Percentiles rank a stretch among this genome's conserved stretches.
phyloP scores from a whole-genome alignment of 2,329 filamentous ascomycete genomes.

The Penicillium brasilianum region DNA sequence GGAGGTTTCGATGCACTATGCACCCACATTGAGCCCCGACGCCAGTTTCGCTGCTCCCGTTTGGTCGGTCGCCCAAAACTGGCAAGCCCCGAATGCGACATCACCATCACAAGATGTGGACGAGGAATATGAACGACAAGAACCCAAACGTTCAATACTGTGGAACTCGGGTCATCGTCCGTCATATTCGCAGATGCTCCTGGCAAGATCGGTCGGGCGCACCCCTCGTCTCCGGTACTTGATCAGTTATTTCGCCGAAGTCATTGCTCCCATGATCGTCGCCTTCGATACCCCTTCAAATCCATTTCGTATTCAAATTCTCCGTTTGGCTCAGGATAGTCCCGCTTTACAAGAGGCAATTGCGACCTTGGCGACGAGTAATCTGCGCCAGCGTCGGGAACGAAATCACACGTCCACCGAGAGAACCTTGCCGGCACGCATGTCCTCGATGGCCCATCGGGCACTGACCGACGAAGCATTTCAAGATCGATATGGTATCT shows the following conservation, averaged over 20 bases:
- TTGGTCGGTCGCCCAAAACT: slow-evolving; percentile 23
- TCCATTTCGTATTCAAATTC: slow-evolving; percentile 82
- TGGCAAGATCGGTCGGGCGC: slow-evolving; percentile 59
- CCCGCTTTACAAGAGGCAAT: slow-evolving; percentile 90
- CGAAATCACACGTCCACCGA: slow-evolving; percentile 60
- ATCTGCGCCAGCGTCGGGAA: slow-evolving; percentile 78
- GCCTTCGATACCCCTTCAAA: slow-evolving; percentile 86
- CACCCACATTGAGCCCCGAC: slow-evolving; percentile 21
- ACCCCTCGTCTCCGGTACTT: slow-evolving; percentile 83
- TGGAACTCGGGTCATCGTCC: slow-evolving; percentile 35
- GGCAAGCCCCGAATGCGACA: slow-evolving; percentile 12
- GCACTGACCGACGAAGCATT: slow-evolving; percentile 47
- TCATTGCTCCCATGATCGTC: slow-evolving; percentile 89
- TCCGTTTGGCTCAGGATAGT: slow-evolving; percentile 76
- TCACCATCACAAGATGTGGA: slow-evolving; percentile 24
- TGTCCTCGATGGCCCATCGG: slow-evolving; percentile 53
- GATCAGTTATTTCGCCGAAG: slow-evolving; percentile 91
- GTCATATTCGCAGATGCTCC: slow-evolving; percentile 44
- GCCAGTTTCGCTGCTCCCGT: slow-evolving; percentile 17
- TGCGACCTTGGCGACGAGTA: slow-evolving; percentile 85
- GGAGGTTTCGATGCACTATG: slow-evolving; percentile 23
- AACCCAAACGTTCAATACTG: slow-evolving; percentile 20
- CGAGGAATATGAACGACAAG: slow-evolving; percentile 26
- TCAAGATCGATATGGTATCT: slow-evolving; percentile 48
- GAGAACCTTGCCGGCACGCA: slow-evolving; percentile 56